Evolutionary conservation across 1,284 basidiomycete species (phyloP), one percentile per base, ranked within the genome.

Genomic region (Ceratobasidium sp.): DNA sequence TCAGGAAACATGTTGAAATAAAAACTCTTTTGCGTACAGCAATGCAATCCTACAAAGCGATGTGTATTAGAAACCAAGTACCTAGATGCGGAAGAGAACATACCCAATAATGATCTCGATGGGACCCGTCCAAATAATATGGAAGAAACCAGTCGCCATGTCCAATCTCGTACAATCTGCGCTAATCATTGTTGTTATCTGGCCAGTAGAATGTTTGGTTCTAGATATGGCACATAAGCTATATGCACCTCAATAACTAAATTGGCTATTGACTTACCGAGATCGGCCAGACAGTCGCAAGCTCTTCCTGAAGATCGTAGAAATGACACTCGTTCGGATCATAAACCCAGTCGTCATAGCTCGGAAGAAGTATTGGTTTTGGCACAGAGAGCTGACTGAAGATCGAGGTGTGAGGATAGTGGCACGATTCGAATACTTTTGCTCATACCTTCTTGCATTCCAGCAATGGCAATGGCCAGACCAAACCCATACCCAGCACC

Each of bases 151-250:
- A 38, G 84, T 82, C 77, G 88, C 87, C 1, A 85, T 80, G 79
- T 92, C 90, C 23, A 92, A 82, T 65, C 89, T 84, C 9, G 88
- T 86, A 0, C 90, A 83, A 81, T 93, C 91, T 38, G 91, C 88
- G 3, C 90, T 90, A 33, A 93, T 91, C 87, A 93, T 90, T 0
- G 91, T 93, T 7, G 91, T 93, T 74, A 93, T 90, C 82, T 93
- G 88, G 1, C 92, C 92, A 26, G 89, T 89, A 46, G 87, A 89
- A 79, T 92, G 88, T 33, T 74, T 74, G 42, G 70, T 74, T 38
- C 70, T 74, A 52, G 10, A 61, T 13, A 15, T 9, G 20, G 17
- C 46, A 48, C 46, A 66, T 48, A 46, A 38, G 33, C 44, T 9
- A 46, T n/a, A 28, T 20, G 26, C 59, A 20, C 38, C n/a, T 40